phyloP scores from a whole-genome alignment of 129 eudicot species.

The Dittrichia graveolens region DNA sequence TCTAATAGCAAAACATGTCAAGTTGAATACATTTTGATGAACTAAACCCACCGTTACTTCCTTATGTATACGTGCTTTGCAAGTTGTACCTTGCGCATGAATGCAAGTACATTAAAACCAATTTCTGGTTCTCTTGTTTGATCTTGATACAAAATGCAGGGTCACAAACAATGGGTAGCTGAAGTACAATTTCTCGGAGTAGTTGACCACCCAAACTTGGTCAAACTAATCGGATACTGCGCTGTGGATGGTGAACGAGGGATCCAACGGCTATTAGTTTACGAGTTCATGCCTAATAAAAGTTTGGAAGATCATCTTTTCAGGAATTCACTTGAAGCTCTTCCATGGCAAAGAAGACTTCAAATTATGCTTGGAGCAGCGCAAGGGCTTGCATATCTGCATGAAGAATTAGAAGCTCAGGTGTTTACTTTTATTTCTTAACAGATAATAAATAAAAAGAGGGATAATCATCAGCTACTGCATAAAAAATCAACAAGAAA shows the following conservation, averaged over 20 bases:
- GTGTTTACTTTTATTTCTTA: constrained; percentile 31
- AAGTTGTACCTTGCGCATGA: too few species aligned
- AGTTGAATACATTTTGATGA: too few species aligned
- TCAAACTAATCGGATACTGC: constrained; percentile 85
- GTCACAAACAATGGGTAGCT: constrained; percentile 91
- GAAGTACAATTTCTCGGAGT: constrained; percentile 91
- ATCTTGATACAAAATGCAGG: constrained; percentile 46
- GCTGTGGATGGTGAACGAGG: constrained; percentile 83
- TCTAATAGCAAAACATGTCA: too few species aligned
- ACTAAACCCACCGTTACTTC: too few species aligned
- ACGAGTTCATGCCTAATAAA: constrained; percentile 86
- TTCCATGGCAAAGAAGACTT: constrained; percentile 74
- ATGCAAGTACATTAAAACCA: not conserved
- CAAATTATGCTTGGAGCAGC: constrained; percentile 83
- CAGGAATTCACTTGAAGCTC: constrained; percentile 46
- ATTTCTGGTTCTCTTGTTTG: not conserved
- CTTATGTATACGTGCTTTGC: too few species aligned
- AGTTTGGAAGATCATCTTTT: constrained; percentile 90
- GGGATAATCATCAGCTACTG: too few species aligned
- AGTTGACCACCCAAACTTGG: constrained; percentile 89
- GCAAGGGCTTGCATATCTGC: constrained; percentile 86
- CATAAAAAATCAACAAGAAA: not conserved
- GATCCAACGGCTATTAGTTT: constrained; percentile 81
- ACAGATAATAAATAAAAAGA: not conserved
- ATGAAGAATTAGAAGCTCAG: constrained; percentile 88